A percentile compares a stretch with the other conserved stretches of the same genome.
Conservation (phyloP, 164 flowering plant genomes). For the Cinnamomum chago region DNA sequence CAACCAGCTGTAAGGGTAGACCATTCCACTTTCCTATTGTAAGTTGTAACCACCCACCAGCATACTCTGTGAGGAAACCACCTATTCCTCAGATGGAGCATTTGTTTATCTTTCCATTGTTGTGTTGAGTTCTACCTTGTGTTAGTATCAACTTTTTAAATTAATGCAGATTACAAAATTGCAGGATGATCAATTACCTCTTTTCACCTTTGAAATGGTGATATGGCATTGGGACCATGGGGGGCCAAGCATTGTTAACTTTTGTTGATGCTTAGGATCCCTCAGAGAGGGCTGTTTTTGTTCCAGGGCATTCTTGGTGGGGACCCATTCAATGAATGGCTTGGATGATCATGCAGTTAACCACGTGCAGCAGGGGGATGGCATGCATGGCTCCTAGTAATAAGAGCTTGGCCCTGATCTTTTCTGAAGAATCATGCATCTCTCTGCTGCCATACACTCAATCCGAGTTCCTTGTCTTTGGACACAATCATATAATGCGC, state of each 20-base stretch:
- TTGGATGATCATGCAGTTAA: not conserved
- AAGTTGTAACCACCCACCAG: too few relatives aligned
- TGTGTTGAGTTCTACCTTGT: not conserved
- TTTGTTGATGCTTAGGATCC: not conserved
- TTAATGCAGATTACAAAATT: too few relatives aligned
- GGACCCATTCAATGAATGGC: not conserved
- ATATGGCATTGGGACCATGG: too few relatives aligned
- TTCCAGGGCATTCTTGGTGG: too few relatives aligned
- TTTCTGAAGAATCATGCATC: constrained; percentile 8
- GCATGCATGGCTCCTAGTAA: not conserved
- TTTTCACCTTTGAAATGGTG: not conserved
- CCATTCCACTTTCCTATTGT: too few relatives aligned
- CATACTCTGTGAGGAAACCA: not conserved
- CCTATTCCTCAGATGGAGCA: not conserved
- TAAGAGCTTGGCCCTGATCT: constrained; percentile 6
- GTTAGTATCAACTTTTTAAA: too few relatives aligned
- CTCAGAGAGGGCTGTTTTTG: too few relatives aligned
- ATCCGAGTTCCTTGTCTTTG: not conserved
- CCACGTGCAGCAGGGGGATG: not conserved
- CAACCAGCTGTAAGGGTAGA: too few relatives aligned
- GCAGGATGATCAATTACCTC: not conserved
- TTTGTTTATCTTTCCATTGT: not conserved
- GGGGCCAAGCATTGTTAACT: not conserved
- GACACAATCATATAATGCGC: constrained; percentile 7
- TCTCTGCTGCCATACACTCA: constrained; percentile 3